Evolutionary conservation across 177 flowering plant species (phyloP).

Genomic region (Vitis hybrid): DNA sequence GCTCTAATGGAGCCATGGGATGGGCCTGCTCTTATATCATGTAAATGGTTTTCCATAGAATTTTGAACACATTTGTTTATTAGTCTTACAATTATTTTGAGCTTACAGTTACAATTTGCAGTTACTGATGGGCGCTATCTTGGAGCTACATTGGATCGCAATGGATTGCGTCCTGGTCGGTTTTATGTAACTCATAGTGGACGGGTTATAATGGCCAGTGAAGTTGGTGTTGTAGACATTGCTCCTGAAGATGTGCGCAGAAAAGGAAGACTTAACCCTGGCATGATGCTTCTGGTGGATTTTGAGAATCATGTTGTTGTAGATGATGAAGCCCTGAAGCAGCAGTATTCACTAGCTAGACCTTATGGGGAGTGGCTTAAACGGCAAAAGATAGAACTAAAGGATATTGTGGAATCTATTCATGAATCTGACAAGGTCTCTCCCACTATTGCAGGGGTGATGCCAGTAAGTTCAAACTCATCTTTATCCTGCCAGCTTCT

Average conservation of each 20-base stretch:
- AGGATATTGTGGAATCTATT: constrained; percentile 73
- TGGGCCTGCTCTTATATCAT: constrained; percentile 99
- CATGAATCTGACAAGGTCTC: constrained; percentile 49
- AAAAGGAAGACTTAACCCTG: constrained; percentile 98
- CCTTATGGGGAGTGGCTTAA: constrained; percentile 95
- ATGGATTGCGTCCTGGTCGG: constrained; percentile 97
- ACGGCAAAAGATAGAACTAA: constrained; percentile 80
- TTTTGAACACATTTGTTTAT: background rate
- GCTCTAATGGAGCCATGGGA: constrained; percentile 99
- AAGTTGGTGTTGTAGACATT: constrained; percentile 98
- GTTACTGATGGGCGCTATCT: constrained; percentile 99
- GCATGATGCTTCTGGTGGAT: constrained; percentile 99
- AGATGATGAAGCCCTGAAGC: constrained; percentile 89
- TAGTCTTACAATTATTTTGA: background rate
- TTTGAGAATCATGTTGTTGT: constrained; percentile 96
- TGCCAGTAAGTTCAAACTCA: constrained; percentile 46
- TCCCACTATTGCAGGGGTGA: constrained; percentile 66
- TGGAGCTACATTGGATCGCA: constrained; percentile 97
- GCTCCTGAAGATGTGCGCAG: constrained; percentile 85
- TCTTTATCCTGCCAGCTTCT: background rate
- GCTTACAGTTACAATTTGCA: constrained; percentile 34
- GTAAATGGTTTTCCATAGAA: constrained; percentile 35
- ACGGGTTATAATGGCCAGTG: constrained; percentile 98
- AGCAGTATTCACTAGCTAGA: constrained; percentile 83
- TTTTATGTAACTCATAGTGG: constrained; percentile 94